Evolutionary conservation across 768 basidiomycete genomes (phyloP), one percentile per base, ranked within the genome.

Genomic region (Boletus reticulatus): DNA sequence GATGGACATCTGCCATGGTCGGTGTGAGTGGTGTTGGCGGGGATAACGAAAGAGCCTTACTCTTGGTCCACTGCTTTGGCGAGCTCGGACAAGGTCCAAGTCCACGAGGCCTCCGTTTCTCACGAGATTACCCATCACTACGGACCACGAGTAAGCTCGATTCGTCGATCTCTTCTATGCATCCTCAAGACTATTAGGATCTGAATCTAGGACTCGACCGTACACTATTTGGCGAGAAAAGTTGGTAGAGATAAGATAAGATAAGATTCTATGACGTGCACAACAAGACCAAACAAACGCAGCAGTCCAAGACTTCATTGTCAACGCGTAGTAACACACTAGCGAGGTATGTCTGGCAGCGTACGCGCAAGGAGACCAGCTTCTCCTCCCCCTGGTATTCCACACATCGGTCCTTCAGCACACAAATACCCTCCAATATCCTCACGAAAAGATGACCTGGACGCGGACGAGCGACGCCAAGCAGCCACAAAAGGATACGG

Each of bases 351-450:
- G 78, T 74, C 74, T 62, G 74, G 69, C 58, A 72, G 66, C 62
- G 83, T 89, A 68, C 80, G 89, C 70, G 84, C 78, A 52, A 80
- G 88, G 69, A 79, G 88, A 64, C 84, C 84, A 50, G 76, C 88
- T 27, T 87, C 88, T 52, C 88, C 88, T 10, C 84, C 85, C 13
- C 79, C 78, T 48, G 76, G 76, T 48, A 69, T 74, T 65, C 56
- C 75, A 38, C 72, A 72, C 56, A 71, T 61, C 58, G n/a, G 45
- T 69, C 56, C 69, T 62, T 65, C 65, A 37, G 34, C 62, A 38
- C 80, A 81, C 64, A 75, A 84, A 65, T 89, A 87, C 74, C 88
- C 88, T 31, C 81, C 87, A 67, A 70, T 48, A 2, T 13, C 48
- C 27, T 39, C 79, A 17, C 75, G 80, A 58, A 80, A 84, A 55